Percentiles rank a stretch among this genome's conserved stretches.
These are phyloP conservation scores for Barnettozyma botsteinii DNA, from an alignment of 805 yeast genomes.

Conservation along the genomic window DNA sequence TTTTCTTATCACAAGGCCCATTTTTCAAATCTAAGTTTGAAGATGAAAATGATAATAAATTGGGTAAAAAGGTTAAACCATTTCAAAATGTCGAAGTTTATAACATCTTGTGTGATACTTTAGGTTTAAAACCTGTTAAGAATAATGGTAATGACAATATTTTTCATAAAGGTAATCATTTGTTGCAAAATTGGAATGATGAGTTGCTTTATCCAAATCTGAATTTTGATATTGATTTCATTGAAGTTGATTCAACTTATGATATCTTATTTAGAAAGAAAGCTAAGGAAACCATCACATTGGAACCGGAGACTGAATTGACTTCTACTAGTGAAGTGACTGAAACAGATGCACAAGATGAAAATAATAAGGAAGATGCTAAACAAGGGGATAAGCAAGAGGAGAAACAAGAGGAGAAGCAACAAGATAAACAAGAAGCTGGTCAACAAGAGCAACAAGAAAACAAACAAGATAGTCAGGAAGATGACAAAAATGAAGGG, in stretches of 20 bases:
- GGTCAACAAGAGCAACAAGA: background rate
- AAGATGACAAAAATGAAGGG: background rate
- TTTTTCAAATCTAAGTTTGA: conserved; percentile 39
- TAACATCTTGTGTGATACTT: conserved; percentile 63
- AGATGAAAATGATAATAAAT: conserved; percentile 16
- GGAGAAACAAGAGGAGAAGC: background rate
- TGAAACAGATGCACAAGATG: background rate
- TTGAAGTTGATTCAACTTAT: conserved; percentile 45
- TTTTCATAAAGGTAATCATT: conserved; percentile 23
- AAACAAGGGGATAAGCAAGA: conserved; percentile 3
- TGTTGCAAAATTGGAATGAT: conserved; percentile 45
- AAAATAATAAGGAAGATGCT: conserved; percentile 16
- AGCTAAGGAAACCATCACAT: conserved; percentile 13
- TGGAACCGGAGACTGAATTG: conserved; percentile 10
- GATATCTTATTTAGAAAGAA: conserved; percentile 33
- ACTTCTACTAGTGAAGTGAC: conserved; percentile 3
- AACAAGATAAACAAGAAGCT: background rate
- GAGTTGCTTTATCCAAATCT: conserved; percentile 43
- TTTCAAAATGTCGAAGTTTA: conserved; percentile 71
- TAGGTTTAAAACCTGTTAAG: conserved; percentile 43
- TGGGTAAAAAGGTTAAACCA: conserved; percentile 48
- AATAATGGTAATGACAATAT: conserved; percentile 50
- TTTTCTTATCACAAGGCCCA: conserved; percentile 80
- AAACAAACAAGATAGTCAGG: background rate
- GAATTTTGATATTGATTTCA: conserved; percentile 37